These are phyloP conservation scores for Halocafeteria seosinensis DNA, from an alignment of 108 stramenopile species.

Conservation along the genomic window DNA sequence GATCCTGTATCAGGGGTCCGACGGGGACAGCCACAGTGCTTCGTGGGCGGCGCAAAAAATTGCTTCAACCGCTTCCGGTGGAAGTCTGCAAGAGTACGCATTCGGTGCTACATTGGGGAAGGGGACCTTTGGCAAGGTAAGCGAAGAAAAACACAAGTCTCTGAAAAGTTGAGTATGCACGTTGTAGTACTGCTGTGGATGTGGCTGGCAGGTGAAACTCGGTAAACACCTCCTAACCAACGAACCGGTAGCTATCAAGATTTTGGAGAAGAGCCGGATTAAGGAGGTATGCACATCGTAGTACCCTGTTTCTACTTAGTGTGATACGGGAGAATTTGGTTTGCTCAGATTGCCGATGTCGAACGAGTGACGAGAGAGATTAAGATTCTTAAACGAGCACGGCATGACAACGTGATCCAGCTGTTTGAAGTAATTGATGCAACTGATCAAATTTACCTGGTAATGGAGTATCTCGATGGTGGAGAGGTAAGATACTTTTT, in stretches of 20 bases:
- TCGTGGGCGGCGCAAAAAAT: too few species aligned
- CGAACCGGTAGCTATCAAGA: conserved; percentile 40
- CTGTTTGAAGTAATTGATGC: conserved; percentile 48
- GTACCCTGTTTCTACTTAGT: background rate
- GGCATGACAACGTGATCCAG: conserved; percentile 37
- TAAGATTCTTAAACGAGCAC: conserved; percentile 39
- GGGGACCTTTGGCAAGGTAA: conserved; percentile 45
- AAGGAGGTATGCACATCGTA: conserved; percentile 3
- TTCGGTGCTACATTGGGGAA: conserved; percentile 30
- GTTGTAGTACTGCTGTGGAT: background rate
- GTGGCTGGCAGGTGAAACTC: too few species aligned
- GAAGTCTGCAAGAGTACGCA: too few species aligned
- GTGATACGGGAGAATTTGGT: background rate
- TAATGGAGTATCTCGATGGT: conserved; percentile 37
- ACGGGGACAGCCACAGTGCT: too few species aligned
- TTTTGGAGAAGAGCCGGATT: conserved; percentile 43
- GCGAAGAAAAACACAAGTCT: background rate
- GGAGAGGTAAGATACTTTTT: conserved; percentile 18
- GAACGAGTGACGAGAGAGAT: conserved; percentile 49
- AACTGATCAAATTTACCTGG: conserved; percentile 38
- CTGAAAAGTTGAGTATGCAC: background rate
- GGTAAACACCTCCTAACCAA: conserved; percentile 32
- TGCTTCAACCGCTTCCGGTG: too few species aligned
- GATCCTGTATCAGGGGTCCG: too few species aligned
- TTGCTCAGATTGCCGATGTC: conserved; percentile 13